These are phyloP conservation scores for Solanum rostratum DNA, from an alignment of 257 asterid species.

Conservation along the genomic window DNA sequence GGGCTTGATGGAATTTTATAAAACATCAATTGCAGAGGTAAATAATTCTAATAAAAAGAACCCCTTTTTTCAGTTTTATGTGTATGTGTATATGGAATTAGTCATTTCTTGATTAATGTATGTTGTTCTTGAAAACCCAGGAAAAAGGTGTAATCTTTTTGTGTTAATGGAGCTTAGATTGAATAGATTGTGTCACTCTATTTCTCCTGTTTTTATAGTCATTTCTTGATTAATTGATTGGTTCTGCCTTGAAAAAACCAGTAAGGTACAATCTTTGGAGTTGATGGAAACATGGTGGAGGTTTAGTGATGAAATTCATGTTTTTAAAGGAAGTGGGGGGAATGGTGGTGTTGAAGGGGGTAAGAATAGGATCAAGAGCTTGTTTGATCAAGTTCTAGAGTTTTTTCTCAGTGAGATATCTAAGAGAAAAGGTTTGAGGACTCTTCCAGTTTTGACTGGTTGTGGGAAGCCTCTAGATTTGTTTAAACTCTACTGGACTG, in stretches of 20 bases:
- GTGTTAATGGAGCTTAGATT: slow-evolving; percentile 38
- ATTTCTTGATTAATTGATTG: neutral
- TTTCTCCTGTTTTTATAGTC: neutral
- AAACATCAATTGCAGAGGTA: neutral
- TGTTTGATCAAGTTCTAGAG: slow-evolving; percentile 46
- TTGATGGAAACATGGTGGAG: slow-evolving; percentile 42
- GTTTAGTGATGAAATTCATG: slow-evolving; percentile 15
- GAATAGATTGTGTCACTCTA: neutral
- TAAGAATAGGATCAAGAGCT: slow-evolving; percentile 37
- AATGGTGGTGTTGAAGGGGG: slow-evolving; percentile 24
- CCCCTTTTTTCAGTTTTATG: neutral
- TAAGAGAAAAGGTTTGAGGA: slow-evolving; percentile 21
- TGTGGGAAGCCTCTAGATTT: slow-evolving; percentile 44
- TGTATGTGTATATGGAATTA: neutral
- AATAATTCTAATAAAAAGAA: neutral
- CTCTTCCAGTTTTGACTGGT: slow-evolving; percentile 41
- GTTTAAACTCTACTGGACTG: slow-evolving; percentile 58
- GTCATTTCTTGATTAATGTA: neutral
- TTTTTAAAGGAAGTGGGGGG: slow-evolving; percentile 4
- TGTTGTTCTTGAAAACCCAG: neutral
- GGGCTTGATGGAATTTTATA: neutral
- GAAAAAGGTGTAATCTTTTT: neutral
- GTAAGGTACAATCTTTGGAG: neutral
- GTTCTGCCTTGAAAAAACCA: neutral
- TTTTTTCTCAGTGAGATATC: slow-evolving; percentile 29